These are phyloP conservation scores for Sporisorium sorghi DNA, from an alignment of 1,284 basidiomycete species.

Conservation along the genomic window DNA sequence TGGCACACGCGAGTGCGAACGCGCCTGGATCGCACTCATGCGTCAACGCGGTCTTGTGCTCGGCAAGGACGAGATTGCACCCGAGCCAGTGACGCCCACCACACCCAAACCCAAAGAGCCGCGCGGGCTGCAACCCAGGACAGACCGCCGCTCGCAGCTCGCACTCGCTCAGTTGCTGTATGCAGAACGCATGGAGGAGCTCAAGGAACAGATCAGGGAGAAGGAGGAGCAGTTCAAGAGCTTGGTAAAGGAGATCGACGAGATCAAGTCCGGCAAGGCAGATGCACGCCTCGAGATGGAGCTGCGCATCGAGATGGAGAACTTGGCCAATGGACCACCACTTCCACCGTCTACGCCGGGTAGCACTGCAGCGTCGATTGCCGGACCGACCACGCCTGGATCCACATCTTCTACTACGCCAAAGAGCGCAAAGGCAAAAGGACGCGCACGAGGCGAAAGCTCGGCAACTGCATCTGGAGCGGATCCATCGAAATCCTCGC, in stretches of 20 bases:
- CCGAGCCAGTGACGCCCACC: slow-evolving; percentile 15
- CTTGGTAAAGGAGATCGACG: slow-evolving; percentile 50
- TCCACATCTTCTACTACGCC: slow-evolving; percentile 32
- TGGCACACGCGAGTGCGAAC: slow-evolving; percentile 60
- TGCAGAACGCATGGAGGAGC: slow-evolving; percentile 60
- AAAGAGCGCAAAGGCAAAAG: slow-evolving; percentile 42
- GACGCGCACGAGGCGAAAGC: slow-evolving; percentile 33
- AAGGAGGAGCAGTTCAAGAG: slow-evolving; percentile 57
- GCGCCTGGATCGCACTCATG: slow-evolving; percentile 60
- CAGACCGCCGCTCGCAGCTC: slow-evolving; percentile 55
- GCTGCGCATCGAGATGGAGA: slow-evolving; percentile 51
- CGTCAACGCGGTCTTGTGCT: slow-evolving; percentile 52
- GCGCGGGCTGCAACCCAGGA: slow-evolving; percentile 43
- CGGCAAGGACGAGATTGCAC: slow-evolving; percentile 41
- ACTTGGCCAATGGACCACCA: slow-evolving; percentile 44
- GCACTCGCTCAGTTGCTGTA: slow-evolving; percentile 63
- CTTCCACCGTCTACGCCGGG: slow-evolving; percentile 33
- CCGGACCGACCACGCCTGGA: slow-evolving; percentile 23
- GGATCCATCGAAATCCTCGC: slow-evolving; percentile 30
- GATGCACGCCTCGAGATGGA: slow-evolving; percentile 45
- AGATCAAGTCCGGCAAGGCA: slow-evolving; percentile 46
- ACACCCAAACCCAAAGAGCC: slow-evolving; percentile 51
- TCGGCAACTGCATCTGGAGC: slow-evolving; percentile 15
- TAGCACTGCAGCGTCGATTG: slow-evolving; percentile 21
- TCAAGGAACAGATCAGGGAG: slow-evolving; percentile 54